Conservation (phyloP, 352 stramenopile species). For the Pythium rhizo-oryzae region DNA sequence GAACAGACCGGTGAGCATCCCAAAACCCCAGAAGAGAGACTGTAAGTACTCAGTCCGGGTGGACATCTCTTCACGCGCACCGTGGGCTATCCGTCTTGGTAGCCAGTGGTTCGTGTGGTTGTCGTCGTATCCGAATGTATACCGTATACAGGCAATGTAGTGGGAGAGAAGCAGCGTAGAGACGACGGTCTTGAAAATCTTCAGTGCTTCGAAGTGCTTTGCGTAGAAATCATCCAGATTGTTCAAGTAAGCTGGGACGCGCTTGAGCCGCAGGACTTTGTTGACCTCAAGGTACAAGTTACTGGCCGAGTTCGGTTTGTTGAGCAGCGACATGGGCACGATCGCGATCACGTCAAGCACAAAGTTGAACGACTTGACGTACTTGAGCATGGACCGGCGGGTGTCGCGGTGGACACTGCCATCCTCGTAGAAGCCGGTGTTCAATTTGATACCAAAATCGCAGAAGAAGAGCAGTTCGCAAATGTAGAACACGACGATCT, state of each 20-base stretch:
- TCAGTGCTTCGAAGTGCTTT: conserved; percentile 54
- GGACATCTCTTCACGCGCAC: conserved; percentile 7
- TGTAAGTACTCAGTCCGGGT: conserved; percentile 39
- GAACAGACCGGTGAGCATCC: conserved; percentile 50
- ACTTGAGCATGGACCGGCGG: conserved; percentile 36
- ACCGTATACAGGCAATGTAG: conserved; percentile 50
- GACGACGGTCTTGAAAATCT: conserved; percentile 52
- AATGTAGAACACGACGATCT: conserved; percentile 38
- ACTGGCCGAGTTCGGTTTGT: conserved; percentile 13
- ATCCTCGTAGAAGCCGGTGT: conserved; percentile 55
- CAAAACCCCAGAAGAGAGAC: conserved; percentile 62
- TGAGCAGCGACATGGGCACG: conserved; percentile 39
- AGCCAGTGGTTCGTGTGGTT: conserved; percentile 45
- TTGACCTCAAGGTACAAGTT: conserved; percentile 43
- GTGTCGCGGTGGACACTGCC: conserved; percentile 41
- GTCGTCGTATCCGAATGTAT: conserved; percentile 50
- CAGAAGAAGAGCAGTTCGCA: conserved; percentile 49
- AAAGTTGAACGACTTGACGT: conserved; percentile 56
- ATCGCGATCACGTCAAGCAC: conserved; percentile 44
- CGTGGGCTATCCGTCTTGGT: conserved; percentile 9
- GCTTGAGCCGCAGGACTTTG: conserved; percentile 41
- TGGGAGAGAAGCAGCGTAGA: conserved; percentile 46
- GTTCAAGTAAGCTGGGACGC: conserved; percentile 42
- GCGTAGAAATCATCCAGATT: conserved; percentile 61
- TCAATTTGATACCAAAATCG: conserved; percentile 59